Evolutionary conservation across 768 basidiomycete species (phyloP).

Genomic region (Tremella mesenterica): DNA sequence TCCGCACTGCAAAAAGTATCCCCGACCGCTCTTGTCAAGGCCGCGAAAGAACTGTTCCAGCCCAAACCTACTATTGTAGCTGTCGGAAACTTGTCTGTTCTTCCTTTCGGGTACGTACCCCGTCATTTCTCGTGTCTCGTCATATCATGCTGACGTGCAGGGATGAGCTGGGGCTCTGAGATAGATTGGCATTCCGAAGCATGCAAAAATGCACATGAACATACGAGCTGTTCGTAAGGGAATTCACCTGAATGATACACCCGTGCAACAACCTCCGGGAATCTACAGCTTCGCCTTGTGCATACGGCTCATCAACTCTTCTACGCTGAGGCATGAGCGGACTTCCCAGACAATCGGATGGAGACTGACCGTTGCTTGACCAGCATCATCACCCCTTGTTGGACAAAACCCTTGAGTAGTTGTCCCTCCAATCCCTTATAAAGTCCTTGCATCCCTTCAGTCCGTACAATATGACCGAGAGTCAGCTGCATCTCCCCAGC

Average conservation of each 20-base stretch:
- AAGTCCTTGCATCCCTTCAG: conserved; percentile 20
- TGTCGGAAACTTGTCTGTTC: conserved; percentile 63
- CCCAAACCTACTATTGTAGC: conserved; percentile 78
- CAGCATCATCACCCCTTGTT: conserved; percentile 38
- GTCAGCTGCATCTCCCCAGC: conserved; percentile 4
- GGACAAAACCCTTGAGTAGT: conserved; percentile 30
- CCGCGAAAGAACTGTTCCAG: conserved; percentile 58
- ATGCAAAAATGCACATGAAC: not conserved
- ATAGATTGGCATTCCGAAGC: conserved; percentile 1
- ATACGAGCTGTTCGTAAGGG: too few relatives aligned
- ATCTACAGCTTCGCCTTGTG: conserved; percentile 10
- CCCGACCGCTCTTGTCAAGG: conserved; percentile 60
- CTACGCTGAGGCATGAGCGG: conserved; percentile 20
- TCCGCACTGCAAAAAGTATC: conserved; percentile 63
- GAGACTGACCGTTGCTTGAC: conserved; percentile 36
- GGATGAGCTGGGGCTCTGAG: conserved; percentile 39
- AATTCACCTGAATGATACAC: too few relatives aligned
- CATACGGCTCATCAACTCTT: conserved; percentile 18
- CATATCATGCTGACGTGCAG: conserved; percentile 14
- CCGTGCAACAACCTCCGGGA: too few relatives aligned
- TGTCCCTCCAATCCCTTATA: conserved; percentile 35
- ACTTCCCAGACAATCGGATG: not conserved
- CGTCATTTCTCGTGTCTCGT: not conserved
- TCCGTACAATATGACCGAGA: conserved; percentile 7
- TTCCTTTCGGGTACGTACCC: conserved; percentile 58